Percentiles rank a stretch among this genome's conserved stretches.
These are phyloP conservation scores for Fallopia convolvulus DNA, from an alignment of 148 eudicot species.

Conservation along the genomic window DNA sequence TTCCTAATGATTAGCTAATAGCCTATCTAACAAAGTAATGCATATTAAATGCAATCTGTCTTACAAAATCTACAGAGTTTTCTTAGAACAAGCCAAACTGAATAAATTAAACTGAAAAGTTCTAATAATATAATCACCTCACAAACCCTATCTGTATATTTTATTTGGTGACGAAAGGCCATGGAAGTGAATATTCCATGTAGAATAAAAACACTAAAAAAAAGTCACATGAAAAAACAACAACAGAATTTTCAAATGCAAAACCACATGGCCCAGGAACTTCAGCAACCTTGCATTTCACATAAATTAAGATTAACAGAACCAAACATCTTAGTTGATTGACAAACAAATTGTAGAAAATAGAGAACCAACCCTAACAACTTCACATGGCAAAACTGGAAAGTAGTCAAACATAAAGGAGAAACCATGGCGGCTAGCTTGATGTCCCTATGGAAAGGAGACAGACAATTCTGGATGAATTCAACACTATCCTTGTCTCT, in stretches of 20 bases:
- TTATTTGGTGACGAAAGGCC: not conserved
- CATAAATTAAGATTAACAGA: not conserved
- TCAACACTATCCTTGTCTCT: not conserved
- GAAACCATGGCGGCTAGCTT: not conserved
- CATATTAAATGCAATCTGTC: not conserved
- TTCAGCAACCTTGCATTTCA: slow-evolving; percentile 2
- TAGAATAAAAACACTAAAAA: not conserved
- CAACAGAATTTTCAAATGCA: not conserved
- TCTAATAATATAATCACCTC: not conserved
- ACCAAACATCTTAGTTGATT: not conserved
- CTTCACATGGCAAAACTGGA: not conserved
- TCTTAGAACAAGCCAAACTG: not conserved
- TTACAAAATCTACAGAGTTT: not conserved
- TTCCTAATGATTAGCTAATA: not conserved
- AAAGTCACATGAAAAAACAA: not conserved
- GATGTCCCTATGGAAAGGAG: slow-evolving; percentile 4
- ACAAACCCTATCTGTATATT: not conserved
- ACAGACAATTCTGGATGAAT: not conserved
- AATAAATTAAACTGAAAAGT: not conserved
- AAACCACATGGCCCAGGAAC: slow-evolving; percentile 5
- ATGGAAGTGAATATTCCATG: not conserved
- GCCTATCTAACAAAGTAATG: not conserved
- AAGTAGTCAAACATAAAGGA: slow-evolving; percentile 2
- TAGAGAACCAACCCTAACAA: not conserved
- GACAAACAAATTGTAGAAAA: not conserved